Evolutionary conservation across 208 protist genomes (phyloP).

Genomic region (Crithidia sp.): DNA sequence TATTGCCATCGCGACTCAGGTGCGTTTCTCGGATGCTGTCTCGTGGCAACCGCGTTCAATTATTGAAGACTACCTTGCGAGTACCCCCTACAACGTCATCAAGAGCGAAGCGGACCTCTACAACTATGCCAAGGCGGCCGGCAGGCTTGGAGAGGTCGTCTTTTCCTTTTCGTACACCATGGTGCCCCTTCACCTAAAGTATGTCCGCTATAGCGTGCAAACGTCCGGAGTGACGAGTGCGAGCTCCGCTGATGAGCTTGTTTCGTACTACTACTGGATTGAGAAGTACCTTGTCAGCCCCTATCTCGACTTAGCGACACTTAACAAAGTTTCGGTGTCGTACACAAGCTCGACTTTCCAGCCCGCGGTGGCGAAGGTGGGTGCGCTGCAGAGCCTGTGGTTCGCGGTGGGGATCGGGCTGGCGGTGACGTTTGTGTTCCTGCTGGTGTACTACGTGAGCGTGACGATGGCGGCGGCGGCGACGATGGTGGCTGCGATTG

Average conservation of each 20-base stretch:
- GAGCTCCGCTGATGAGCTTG: constrained; percentile 6
- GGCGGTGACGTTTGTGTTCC: constrained; percentile 36
- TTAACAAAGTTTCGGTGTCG: constrained; percentile 9
- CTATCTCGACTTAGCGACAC: background rate
- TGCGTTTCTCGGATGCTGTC: constrained; percentile 9
- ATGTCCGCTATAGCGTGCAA: constrained; percentile 31
- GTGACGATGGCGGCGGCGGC: constrained; percentile 31
- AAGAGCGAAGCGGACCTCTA: constrained; percentile 27
- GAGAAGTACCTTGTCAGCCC: constrained; percentile 1
- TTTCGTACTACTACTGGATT: constrained; percentile 30
- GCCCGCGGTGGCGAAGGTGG: constrained; percentile 27
- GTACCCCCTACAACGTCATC: background rate
- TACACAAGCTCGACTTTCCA: constrained; percentile 37
- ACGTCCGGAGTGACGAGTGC: constrained; percentile 12
- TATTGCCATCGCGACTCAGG: background rate
- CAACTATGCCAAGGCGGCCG: constrained; percentile 21
- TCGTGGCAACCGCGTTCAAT: constrained; percentile 13
- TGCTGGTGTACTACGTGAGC: constrained; percentile 52
- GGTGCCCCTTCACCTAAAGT: constrained; percentile 1
- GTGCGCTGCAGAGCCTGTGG: constrained; percentile 47
- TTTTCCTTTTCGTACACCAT: constrained; percentile 16
- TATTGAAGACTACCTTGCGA: constrained; percentile 39
- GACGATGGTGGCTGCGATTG: constrained; percentile 37
- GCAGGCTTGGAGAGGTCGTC: constrained; percentile 35
- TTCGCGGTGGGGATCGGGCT: constrained; percentile 55